Percentiles rank a stretch among this genome's conserved stretches.
phyloP scores from a whole-genome alignment of 2,329 filamentous ascomycete genomes.

The Pezicula carpinea region DNA sequence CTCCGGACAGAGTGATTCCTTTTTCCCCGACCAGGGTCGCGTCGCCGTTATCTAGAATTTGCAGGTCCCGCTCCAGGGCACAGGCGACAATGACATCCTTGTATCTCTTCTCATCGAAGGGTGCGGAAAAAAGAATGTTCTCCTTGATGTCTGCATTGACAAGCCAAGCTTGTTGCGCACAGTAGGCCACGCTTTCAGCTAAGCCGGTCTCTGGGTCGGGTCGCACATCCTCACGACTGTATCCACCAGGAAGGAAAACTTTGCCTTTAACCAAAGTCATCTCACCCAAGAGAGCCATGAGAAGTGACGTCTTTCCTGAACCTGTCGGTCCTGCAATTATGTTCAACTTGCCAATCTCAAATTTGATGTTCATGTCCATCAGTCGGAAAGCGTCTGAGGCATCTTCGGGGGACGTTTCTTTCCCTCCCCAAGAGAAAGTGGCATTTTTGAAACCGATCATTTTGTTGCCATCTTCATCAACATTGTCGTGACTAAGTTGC shows the following conservation, averaged over 20 bases:
- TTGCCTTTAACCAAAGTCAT: constrained; percentile 82
- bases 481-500: constrained; percentile 69
- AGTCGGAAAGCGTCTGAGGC: constrained; percentile 71
- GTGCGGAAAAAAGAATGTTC: constrained; percentile 87
- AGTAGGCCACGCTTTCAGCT: constrained; percentile 91
- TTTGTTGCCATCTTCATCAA: constrained; percentile 63
- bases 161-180: constrained; percentile 94
- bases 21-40: constrained; percentile 95
- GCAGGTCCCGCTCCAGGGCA: constrained; percentile 82
- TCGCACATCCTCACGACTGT: constrained; percentile 78
- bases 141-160: constrained; percentile 94
- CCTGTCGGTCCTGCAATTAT: constrained; percentile 91
- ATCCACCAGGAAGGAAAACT: constrained; percentile 77
- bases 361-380: constrained; percentile 77
- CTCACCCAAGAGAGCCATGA: constrained; percentile 94
- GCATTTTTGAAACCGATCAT: constrained; percentile 81
- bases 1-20: constrained; percentile 91
- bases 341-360: constrained; percentile 81
- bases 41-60: constrained; percentile 89
- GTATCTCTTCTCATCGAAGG: constrained; percentile 78
- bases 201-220: constrained; percentile 79
- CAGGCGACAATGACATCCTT: constrained; percentile 85
- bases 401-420: constrained; percentile 57
- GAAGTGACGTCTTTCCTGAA: constrained; percentile 88
- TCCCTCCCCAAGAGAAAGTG: constrained; percentile 84